phyloP scores from a whole-genome alignment of 1,284 basidiomycete species.

The Cystobasidium pallidum region DNA sequence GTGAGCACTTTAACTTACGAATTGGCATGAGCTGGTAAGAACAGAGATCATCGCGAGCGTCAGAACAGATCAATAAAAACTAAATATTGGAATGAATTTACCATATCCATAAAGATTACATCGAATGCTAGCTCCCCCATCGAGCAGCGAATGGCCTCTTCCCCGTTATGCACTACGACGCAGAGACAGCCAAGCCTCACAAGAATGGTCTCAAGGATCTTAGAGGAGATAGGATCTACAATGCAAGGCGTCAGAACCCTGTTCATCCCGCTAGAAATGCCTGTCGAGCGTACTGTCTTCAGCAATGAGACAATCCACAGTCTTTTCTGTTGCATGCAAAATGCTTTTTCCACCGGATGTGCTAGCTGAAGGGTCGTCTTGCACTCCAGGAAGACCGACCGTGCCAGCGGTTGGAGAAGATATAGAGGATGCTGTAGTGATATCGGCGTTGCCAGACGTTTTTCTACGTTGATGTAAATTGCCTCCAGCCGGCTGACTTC shows the following conservation, averaged over 20 bases:
- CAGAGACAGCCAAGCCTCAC: slow-evolving; percentile 90
- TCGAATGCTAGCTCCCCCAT: slow-evolving; percentile 74
- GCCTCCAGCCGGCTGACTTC: neutral
- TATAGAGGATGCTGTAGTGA: slow-evolving; percentile 68
- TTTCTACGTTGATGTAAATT: slow-evolving; percentile 68
- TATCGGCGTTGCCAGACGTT: slow-evolving; percentile 69
- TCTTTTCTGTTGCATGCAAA: slow-evolving; percentile 40
- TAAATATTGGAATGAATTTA: neutral
- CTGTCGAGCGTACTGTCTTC: slow-evolving; percentile 68
- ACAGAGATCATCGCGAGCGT: slow-evolving; percentile 51
- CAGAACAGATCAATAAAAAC: slow-evolving; percentile 49
- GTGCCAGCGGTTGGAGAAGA: slow-evolving; percentile 64
- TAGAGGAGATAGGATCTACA: slow-evolving; percentile 78
- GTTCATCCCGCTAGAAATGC: neutral
- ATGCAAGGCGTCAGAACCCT: neutral
- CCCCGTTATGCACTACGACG: slow-evolving; percentile 91
- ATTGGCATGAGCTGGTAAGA: slow-evolving; percentile 67
- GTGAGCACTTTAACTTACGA: slow-evolving; percentile 60
- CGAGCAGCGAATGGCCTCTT: slow-evolving; percentile 92
- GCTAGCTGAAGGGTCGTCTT: neutral
- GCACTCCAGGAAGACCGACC: slow-evolving; percentile 7
- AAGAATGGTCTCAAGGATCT: slow-evolving; percentile 91
- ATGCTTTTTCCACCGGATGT: neutral
- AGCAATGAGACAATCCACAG: slow-evolving; percentile 87
- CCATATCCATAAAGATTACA: slow-evolving; percentile 60